A percentile compares a stretch with the other conserved stretches of the same genome.
Evolutionary conservation across 2,329 filamentous ascomycete species (phyloP).

Genomic region (Colletotrichum somersetense): DNA sequence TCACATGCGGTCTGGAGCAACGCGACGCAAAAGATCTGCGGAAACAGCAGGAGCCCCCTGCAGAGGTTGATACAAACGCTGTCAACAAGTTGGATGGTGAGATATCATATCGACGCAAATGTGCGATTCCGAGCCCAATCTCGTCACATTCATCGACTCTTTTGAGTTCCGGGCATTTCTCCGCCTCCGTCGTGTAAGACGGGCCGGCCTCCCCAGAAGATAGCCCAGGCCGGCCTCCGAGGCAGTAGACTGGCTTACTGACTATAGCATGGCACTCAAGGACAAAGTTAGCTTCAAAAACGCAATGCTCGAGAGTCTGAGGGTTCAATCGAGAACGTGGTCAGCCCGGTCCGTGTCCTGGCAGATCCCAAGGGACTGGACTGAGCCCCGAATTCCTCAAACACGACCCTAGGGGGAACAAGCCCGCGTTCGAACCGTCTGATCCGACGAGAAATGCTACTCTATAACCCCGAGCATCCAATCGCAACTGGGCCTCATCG

Average conservation of each 20-base stretch:
- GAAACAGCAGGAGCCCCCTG: not conserved
- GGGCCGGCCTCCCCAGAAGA: no score
- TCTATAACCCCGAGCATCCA: conserved; percentile 11
- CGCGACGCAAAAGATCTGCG: not conserved
- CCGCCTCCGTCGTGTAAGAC: not conserved
- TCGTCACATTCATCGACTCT: not conserved
- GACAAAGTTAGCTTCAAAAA: not conserved
- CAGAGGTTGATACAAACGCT: not conserved
- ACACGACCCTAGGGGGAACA: not conserved
- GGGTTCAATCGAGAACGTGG: not conserved
- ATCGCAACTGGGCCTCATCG: conserved; percentile 23
- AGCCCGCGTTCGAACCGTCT: not conserved
- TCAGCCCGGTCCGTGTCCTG: conserved; percentile 2
- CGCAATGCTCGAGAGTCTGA: not conserved
- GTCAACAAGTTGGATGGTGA: not conserved
- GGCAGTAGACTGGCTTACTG: not conserved
- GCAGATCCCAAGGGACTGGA: conserved; percentile 5
- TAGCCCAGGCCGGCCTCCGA: not conserved
- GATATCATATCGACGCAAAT: no score
- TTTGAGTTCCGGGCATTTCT: not conserved
- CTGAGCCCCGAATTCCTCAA: conserved; percentile 4
- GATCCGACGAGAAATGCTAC: conserved; percentile 10
- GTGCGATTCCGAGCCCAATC: no score
- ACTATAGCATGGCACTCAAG: not conserved
- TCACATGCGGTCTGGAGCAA: not conserved